These are phyloP conservation scores for Kazachstania bromeliacearum DNA, from an alignment of 805 yeast genomes.

Conservation along the genomic window DNA sequence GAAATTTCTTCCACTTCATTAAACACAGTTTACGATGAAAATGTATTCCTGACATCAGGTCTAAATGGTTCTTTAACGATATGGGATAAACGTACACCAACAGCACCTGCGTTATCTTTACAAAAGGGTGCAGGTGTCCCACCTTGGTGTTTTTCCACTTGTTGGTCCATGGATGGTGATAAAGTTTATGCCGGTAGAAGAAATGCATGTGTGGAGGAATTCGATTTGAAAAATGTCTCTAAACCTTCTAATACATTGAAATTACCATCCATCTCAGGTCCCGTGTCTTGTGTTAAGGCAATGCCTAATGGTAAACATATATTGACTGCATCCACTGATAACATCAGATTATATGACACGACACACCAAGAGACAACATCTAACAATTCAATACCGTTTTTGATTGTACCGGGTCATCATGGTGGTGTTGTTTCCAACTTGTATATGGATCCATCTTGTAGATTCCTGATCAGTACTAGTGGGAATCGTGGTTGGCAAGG, in stretches of 20 bases:
- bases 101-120: constrained; percentile 36
- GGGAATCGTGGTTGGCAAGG: constrained; percentile 97
- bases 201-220: constrained; percentile 77
- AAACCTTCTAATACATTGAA: constrained; percentile 49
- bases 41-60: constrained; percentile 65
- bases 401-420: constrained; percentile 92
- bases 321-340: constrained; percentile 84
- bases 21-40: constrained; percentile 30
- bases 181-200: constrained; percentile 77
- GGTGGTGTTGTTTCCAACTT: constrained; percentile 80
- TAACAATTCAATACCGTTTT: constrained; percentile 49
- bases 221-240: constrained; percentile 47
- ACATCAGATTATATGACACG: constrained; percentile 78
- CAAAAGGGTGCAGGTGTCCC: constrained; percentile 59
- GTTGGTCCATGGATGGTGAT: constrained; percentile 83
- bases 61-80: constrained; percentile 73
- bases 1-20: constrained; percentile 22
- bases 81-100: constrained; percentile 65
- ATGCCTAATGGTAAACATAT: constrained; percentile 75
- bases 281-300: constrained; percentile 71
- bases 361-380: too few species aligned
- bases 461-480: constrained; percentile 82
- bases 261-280: constrained; percentile 84
- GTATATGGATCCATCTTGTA: constrained; percentile 75
- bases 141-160: constrained; percentile 88